These are phyloP conservation scores for Suillus spraguei DNA, from an alignment of 768 basidiomycete species.

Conservation along the genomic window DNA sequence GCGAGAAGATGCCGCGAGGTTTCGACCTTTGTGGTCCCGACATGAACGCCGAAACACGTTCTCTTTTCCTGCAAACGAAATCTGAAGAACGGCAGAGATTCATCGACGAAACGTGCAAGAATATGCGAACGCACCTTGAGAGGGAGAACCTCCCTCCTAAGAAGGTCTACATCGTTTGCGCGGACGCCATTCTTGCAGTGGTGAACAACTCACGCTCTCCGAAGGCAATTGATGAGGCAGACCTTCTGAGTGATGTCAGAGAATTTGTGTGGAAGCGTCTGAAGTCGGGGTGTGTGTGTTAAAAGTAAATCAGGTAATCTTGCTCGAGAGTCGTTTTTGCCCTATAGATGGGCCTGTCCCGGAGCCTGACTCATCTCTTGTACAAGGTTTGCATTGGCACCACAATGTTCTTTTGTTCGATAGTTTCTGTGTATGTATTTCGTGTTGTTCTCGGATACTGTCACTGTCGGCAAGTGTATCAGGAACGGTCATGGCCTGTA, in stretches of 20 bases:
- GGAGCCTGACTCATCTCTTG: neutral
- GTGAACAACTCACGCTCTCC: neutral
- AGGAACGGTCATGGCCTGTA: no score
- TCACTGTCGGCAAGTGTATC: no score
- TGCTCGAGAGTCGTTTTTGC: neutral
- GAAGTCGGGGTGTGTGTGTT: neutral
- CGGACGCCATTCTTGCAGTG: constrained; percentile 9
- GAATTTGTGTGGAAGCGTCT: neutral
- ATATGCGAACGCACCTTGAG: constrained; percentile 15
- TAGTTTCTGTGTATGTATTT: neutral
- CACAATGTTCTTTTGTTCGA: neutral
- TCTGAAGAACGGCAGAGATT: constrained; percentile 17
- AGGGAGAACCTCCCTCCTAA: constrained; percentile 16
- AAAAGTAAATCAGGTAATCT: neutral
- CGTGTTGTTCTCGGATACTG: no score
- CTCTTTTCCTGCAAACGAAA: constrained; percentile 10
- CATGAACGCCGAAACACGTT: neutral
- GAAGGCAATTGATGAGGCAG: constrained; percentile 17
- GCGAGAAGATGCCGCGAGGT: constrained; percentile 8
- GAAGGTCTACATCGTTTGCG: constrained; percentile 23
- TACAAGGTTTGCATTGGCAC: neutral
- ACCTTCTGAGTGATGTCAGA: constrained; percentile 14
- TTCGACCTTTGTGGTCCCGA: neutral
- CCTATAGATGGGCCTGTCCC: neutral
- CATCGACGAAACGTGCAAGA: constrained; percentile 19